Evolutionary conservation across 129 eudicot species (phyloP).

Genomic region (Flaveria linearis): DNA sequence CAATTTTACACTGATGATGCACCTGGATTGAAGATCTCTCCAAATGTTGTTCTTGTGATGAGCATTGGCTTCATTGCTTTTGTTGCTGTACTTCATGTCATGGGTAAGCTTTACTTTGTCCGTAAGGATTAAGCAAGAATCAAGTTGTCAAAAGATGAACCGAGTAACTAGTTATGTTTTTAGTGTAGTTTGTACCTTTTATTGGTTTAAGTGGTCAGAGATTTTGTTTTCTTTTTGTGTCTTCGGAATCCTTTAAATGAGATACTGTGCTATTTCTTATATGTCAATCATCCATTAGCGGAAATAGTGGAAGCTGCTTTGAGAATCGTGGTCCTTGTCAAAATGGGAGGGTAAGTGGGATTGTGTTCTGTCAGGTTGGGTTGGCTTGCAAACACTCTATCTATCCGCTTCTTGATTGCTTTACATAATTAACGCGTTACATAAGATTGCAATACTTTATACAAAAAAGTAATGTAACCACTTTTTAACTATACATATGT

Average conservation of each 20-base stretch:
- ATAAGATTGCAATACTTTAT: too few species aligned
- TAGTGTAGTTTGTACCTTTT: conserved; percentile 35
- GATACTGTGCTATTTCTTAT: conserved; percentile 1
- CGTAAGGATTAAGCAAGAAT: conserved; percentile 33
- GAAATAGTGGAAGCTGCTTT: too few species aligned
- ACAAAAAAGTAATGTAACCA: too few species aligned
- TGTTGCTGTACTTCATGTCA: conserved; percentile 55
- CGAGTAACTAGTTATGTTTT: conserved; percentile 24
- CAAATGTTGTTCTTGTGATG: conserved; percentile 60
- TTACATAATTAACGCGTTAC: too few species aligned
- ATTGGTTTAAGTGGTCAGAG: conserved; percentile 13
- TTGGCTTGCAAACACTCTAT: too few species aligned
- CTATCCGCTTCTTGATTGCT: too few species aligned
- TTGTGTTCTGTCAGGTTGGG: too few species aligned
- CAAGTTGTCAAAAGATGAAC: conserved; percentile 12
- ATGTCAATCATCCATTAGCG: not conserved
- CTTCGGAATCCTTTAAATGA: not conserved
- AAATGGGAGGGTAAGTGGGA: too few species aligned
- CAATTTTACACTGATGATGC: conserved; percentile 65
- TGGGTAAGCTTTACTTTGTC: conserved; percentile 56
- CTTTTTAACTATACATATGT: too few species aligned
- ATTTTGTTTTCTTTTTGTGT: not conserved
- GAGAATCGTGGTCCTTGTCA: too few species aligned
- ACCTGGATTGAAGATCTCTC: conserved; percentile 59
- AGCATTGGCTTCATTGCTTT: conserved; percentile 60